Evolutionary conservation across 1,284 basidiomycete genomes (phyloP).

Genomic region (Ustilago crameri): DNA sequence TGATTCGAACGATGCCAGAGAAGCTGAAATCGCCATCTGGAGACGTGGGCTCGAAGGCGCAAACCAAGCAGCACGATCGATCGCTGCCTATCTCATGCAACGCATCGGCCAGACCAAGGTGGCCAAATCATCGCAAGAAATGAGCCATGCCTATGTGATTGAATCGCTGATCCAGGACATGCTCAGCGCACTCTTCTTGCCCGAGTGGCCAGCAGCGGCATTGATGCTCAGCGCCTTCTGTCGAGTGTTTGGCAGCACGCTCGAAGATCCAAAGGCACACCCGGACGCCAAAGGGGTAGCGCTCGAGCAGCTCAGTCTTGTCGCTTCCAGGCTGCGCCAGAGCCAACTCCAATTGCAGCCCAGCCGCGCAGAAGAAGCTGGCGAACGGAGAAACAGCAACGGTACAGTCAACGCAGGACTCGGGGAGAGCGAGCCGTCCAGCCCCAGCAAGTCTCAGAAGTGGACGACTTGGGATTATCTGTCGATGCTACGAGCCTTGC

Average conservation of each 20-base stretch:
- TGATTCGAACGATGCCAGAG: slow-evolving; percentile 19
- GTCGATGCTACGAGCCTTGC: slow-evolving; percentile 41
- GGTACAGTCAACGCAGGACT: background rate
- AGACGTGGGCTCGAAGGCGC: slow-evolving; percentile 51
- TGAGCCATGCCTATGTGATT: slow-evolving; percentile 81
- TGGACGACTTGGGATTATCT: slow-evolving; percentile 36
- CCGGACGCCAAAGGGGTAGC: slow-evolving; percentile 78
- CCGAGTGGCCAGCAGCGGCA: slow-evolving; percentile 94
- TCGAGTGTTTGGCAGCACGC: slow-evolving; percentile 41
- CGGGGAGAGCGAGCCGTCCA: slow-evolving; percentile 1
- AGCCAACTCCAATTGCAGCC: slow-evolving; percentile 36
- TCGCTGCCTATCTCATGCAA: slow-evolving; percentile 84
- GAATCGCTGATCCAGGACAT: slow-evolving; percentile 89
- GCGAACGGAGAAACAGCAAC: background rate
- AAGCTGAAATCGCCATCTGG: slow-evolving; percentile 40
- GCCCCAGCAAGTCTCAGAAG: slow-evolving; percentile 13
- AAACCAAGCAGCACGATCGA: slow-evolving; percentile 73
- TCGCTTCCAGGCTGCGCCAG: slow-evolving; percentile 80
- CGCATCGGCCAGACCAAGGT: slow-evolving; percentile 55
- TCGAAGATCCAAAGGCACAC: slow-evolving; percentile 79
- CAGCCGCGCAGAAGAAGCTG: background rate
- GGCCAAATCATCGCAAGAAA: slow-evolving; percentile 52
- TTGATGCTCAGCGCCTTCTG: slow-evolving; percentile 72
- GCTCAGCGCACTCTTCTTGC: slow-evolving; percentile 87
- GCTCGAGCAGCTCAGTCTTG: slow-evolving; percentile 90